Evolutionary conservation across 2,329 filamentous ascomycete species (phyloP), one percentile per base, ranked within the genome.

Genomic region (Fusarium albidum): DNA sequence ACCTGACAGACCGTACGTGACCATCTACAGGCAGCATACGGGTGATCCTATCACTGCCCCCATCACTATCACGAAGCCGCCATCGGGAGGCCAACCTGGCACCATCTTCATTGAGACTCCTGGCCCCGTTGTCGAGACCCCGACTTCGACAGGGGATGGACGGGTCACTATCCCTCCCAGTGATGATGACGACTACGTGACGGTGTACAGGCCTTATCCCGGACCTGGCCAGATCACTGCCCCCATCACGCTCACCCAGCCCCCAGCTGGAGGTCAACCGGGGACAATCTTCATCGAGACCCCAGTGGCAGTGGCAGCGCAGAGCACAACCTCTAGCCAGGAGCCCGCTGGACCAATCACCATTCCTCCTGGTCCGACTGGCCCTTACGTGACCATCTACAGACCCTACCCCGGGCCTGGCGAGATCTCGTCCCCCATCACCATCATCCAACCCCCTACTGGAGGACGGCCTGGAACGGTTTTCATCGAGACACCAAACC

Each of bases 61-160:
- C 6, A 61, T 61, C 9, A 61, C 57, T 2, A 58, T 61, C 11
- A 61, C 57, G 3, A 52, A 61, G 18, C 17, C 57, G 29, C 52
- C 57, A 3, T 34, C 53, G 9, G 50, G 54, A 14, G 57, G 57
- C 15, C 57, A 58, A 25, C 57, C 57, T 15, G 57, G 57, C 44
- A 61, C 57, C 1, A 47, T 61, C 26, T 47, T 61, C 13, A 55
- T 61, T 11, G 57, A 61, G 44, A 60, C 57, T 10, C 57, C 50
- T 8, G 54, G 37, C 3, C 35, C 43, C 14, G 32, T 49, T 8
- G 61, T 48, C 9, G 33, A 49, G 25, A 29, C 38, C n/a, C 21
- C 39, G 33, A 47, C 42, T 27, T 21, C 29, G 6, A 39, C 47
- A 9, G 57, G 44, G 12, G 27, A 14, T 18, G 44, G 39, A 11